Base-by-base conservation (phyloP, 805 yeast genomes). In the Pichia phayaonensis region DNA sequence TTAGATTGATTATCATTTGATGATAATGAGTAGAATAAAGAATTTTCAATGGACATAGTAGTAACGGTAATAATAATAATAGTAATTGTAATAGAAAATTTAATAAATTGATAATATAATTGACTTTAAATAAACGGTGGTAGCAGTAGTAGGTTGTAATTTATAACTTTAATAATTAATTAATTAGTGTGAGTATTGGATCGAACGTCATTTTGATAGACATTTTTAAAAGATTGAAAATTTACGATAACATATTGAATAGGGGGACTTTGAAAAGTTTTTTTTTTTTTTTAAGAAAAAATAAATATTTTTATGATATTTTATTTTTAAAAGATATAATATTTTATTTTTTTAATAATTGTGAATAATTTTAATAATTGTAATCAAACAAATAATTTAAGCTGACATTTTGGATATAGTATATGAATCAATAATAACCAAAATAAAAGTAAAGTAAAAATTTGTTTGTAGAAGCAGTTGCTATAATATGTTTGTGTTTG, bases 391-490 rank as follows among this genome's bases (percentile, higher is more conserved):
- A 41, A 52, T 34, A 41, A 48, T 53, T 57, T 58, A 58, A 52
- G 58, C 59, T 39, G 58, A 56, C 61, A 58, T 58, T 54, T 56
- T 58, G 54, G 47, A 27, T 12, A 54, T n/a, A 34, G 38, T 5
- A 10, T 22, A 18, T 21, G 24, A 20, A 22, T 13, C 15, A 36
- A 26, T 15, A 16, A 18, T 22, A 31, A 43, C 43, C 47, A 43
- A 50, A 47, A 43, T 42, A 40, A 15, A 39, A 42, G 15, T 40
- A 22, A 21, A 38, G 24, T 38, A 22, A n/a, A 22, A 39, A 15
- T 38, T 46, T 42, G 46, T 46, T 46, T 42, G 45, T 45, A 47
- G 46, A 40, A 50, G 50, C 49, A 49, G 49, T 10, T 42, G 52
- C 52, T 49, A 41, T 31, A 18, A 29, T 38, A 22, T 45, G 20